Percentiles rank a stretch among this genome's conserved stretches.
Evolutionary conservation across 768 basidiomycete species (phyloP).

Genomic region (Serendipita sp.): DNA sequence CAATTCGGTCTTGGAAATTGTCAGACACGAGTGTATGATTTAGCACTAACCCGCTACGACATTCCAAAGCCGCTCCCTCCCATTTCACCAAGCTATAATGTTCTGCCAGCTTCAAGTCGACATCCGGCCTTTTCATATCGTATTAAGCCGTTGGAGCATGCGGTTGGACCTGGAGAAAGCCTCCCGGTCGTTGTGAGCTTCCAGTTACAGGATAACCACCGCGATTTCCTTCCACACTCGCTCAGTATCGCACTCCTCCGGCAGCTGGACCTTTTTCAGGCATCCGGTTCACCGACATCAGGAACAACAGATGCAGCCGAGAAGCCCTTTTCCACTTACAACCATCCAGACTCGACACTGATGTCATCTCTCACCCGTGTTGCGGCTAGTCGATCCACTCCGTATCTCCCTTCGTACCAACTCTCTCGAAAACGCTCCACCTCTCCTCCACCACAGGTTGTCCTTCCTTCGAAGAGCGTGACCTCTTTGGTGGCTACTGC

Average conservation of each 20-base stretch:
- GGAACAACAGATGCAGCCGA: neutral
- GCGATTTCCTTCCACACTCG: slow-evolving; percentile 39
- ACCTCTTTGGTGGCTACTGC: slow-evolving; percentile 56
- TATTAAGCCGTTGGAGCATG: slow-evolving; percentile 34
- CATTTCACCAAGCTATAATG: slow-evolving; percentile 7
- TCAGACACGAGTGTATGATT: slow-evolving; percentile 51
- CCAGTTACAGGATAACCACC: slow-evolving; percentile 10
- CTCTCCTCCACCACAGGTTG: slow-evolving; percentile 38
- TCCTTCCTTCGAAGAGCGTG: slow-evolving; percentile 46
- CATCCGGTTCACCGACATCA: neutral
- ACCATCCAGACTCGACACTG: neutral
- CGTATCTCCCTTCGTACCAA: slow-evolving; percentile 22
- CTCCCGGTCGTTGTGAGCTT: slow-evolving; percentile 30
- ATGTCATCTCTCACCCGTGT: neutral
- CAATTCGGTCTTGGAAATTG: slow-evolving; percentile 50
- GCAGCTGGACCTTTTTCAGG: slow-evolving; percentile 43
- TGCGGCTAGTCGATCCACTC: slow-evolving; percentile 9
- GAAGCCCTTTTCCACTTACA: neutral
- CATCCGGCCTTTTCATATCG: slow-evolving; percentile 32
- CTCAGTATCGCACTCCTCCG: slow-evolving; percentile 54
- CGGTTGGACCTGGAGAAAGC: slow-evolving; percentile 58
- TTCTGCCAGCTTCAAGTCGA: slow-evolving; percentile 19
- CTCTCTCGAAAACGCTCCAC: slow-evolving; percentile 37
- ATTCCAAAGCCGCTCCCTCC: slow-evolving; percentile 24
- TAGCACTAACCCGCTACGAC: slow-evolving; percentile 57